phyloP scores from a whole-genome alignment of 805 yeast species.

The Lachancea kluyveri region DNA sequence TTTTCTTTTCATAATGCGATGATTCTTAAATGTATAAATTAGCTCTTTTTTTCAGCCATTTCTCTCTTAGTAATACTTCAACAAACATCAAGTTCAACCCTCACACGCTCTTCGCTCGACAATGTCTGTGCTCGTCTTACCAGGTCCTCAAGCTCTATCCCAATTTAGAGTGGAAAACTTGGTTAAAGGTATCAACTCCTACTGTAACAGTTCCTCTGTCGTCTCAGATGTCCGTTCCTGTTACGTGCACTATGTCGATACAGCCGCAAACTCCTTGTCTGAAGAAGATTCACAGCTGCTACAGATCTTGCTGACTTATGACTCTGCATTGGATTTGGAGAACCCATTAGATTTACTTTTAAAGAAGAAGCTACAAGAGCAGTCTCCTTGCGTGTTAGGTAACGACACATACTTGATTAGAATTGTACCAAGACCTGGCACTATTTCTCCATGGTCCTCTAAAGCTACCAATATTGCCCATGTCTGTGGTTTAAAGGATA shows the following conservation, averaged over 20 bases:
- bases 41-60: too few species aligned
- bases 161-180: conserved; percentile 74
- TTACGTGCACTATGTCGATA: conserved; percentile 75
- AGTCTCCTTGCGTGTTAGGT: conserved; percentile 25
- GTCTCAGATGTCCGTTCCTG: conserved; percentile 68
- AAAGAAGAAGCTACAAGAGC: conserved; percentile 25
- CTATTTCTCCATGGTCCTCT: conserved; percentile 98
- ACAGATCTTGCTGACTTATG: conserved; percentile 66
- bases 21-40: too few species aligned
- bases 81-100: too few species aligned
- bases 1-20: too few species aligned
- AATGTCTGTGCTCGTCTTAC: conserved; percentile 48
- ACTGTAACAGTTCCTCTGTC: conserved; percentile 55
- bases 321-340: conserved; percentile 49
- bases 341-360: conserved; percentile 32
- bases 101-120: too few species aligned
- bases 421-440: conserved; percentile 87
- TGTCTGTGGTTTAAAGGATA: conserved; percentile 73
- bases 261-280: conserved; percentile 33
- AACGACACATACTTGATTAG: conserved; percentile 55
- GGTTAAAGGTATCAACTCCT: conserved; percentile 63
- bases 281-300: conserved; percentile 43
- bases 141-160: conserved; percentile 91
- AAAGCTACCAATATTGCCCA: conserved; percentile 93
- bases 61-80: too few species aligned